Evolutionary conservation across 2,329 filamentous ascomycete species (phyloP).

Genomic region (Talaromyces islandicus): DNA sequence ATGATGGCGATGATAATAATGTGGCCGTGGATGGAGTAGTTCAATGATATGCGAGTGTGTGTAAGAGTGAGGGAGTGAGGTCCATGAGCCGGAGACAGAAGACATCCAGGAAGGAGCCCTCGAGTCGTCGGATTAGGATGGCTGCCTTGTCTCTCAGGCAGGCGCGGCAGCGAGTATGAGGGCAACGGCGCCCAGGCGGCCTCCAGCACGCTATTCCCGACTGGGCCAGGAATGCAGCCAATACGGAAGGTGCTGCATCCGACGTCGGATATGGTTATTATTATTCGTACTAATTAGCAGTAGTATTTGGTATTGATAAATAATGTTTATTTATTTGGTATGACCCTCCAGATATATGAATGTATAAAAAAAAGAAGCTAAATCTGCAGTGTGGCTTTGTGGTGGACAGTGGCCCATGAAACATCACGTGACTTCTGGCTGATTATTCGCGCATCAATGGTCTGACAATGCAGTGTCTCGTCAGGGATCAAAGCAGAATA

Average conservation of each 20-base stretch:
- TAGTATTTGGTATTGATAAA: too few species aligned
- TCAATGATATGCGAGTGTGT: background rate
- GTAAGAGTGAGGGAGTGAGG: background rate
- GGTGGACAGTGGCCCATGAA: too few species aligned
- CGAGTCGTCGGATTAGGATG: conserved; percentile 4
- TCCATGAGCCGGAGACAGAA: background rate
- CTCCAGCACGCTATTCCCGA: conserved; percentile 8
- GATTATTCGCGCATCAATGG: too few species aligned
- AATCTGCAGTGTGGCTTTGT: too few species aligned
- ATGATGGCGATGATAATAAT: background rate
- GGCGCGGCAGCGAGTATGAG: background rate
- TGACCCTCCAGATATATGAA: too few species aligned
- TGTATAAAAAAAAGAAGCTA: too few species aligned
- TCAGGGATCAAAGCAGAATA: too few species aligned
- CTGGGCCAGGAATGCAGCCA: background rate
- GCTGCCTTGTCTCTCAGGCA: background rate
- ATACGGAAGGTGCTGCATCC: background rate
- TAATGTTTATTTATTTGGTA: too few species aligned
- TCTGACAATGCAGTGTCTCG: too few species aligned
- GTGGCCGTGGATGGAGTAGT: background rate
- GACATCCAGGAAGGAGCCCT: background rate
- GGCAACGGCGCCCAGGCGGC: conserved; percentile 1
- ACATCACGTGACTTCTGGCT: too few species aligned
- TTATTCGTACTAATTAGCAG: too few species aligned
- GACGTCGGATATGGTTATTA: background rate